A percentile compares a stretch with the other conserved stretches of the same genome.
phyloP scores from a whole-genome alignment of 768 basidiomycete species.

The Termitomyces sp. region DNA sequence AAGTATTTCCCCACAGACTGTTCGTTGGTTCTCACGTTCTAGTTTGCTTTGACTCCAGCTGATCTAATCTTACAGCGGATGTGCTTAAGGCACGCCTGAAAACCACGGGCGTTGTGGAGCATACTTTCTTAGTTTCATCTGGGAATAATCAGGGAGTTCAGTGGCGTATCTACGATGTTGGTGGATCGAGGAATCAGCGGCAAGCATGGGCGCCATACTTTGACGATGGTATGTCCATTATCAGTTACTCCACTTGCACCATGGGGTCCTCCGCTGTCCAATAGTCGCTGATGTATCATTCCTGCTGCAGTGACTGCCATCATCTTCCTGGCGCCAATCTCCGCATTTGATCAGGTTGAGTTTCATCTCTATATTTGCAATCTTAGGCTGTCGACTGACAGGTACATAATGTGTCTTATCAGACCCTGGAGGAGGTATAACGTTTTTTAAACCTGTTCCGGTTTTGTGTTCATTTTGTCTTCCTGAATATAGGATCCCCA shows the following conservation, averaged over 20 bases:
- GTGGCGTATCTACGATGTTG: conserved; percentile 88
- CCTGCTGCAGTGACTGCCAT: conserved; percentile 71
- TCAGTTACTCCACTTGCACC: neutral
- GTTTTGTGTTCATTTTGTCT: conserved; percentile 12
- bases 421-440: conserved; percentile 69
- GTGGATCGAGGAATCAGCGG: conserved; percentile 77
- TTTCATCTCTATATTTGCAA: conserved; percentile 10
- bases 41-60: conserved; percentile 16
- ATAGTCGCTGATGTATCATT: conserved; percentile 7
- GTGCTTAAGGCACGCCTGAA: conserved; percentile 80
- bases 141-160: conserved; percentile 57
- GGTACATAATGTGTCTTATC: conserved; percentile 12
- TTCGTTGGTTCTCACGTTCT: conserved; percentile 30
- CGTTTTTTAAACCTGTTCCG: conserved; percentile 9
- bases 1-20: conserved; percentile 81
- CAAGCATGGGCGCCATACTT: conserved; percentile 91
- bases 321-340: conserved; percentile 87
- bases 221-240: conserved; percentile 60
- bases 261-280: neutral
- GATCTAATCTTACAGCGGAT: conserved; percentile 47
- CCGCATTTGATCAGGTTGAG: conserved; percentile 74
- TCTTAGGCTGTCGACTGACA: conserved; percentile 10
- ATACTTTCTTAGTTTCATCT: conserved; percentile 66
- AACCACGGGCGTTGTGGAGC: conserved; percentile 79
- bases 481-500: conserved; percentile 52